These are phyloP conservation scores for Triticum urartu DNA, from an alignment of 176 grass and related monocot genomes.

Conservation along the genomic window DNA sequence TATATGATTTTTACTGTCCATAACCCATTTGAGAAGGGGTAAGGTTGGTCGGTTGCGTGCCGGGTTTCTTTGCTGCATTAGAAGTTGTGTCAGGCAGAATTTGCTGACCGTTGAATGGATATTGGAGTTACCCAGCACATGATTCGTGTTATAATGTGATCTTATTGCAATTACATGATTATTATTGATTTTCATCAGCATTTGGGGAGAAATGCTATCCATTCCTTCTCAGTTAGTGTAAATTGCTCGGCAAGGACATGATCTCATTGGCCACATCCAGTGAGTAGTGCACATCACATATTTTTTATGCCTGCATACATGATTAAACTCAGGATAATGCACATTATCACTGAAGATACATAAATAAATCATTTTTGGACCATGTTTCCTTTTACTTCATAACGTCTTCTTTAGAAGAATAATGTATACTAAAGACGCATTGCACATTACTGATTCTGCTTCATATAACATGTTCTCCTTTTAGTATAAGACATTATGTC, in stretches of 20 bases:
- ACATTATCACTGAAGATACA: background rate
- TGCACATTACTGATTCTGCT: background rate
- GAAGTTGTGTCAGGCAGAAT: background rate
- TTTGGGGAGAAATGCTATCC: background rate
- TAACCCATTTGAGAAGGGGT: background rate
- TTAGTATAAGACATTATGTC: background rate
- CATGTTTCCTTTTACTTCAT: background rate
- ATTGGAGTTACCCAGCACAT: background rate
- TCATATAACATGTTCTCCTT: background rate
- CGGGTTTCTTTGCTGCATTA: background rate
- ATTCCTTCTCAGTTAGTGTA: background rate
- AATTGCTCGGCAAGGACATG: background rate
- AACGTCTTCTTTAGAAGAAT: background rate
- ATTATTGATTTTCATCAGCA: background rate
- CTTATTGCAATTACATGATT: background rate
- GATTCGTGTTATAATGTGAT: background rate
- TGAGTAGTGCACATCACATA: background rate
- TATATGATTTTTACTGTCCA: background rate
- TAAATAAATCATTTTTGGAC: background rate
- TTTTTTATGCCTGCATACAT: background rate
- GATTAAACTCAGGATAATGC: background rate
- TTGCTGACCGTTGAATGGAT: background rate
- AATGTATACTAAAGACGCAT: background rate
- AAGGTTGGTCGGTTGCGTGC: background rate
- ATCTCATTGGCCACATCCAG: background rate